Evolutionary conservation across 306 rosid genomes (phyloP).

Genomic region (Hippophae tibetana): DNA sequence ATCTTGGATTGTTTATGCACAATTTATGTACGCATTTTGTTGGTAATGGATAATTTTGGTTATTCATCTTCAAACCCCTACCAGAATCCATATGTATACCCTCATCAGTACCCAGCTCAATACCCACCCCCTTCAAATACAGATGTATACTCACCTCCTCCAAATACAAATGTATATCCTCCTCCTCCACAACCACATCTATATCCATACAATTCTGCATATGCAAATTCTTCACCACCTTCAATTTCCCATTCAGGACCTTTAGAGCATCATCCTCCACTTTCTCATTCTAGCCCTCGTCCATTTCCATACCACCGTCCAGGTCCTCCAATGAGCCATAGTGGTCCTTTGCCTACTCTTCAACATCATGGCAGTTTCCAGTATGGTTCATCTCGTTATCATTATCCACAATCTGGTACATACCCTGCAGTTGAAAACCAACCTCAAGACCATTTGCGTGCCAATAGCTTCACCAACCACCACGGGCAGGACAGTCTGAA

Average conservation of each 20-base stretch:
- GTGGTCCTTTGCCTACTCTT: slow-evolving; percentile 35
- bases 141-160: slow-evolving; percentile 13
- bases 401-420: slow-evolving; percentile 30
- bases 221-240: slow-evolving; percentile 29
- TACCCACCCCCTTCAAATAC: slow-evolving; percentile 19
- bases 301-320: slow-evolving; percentile 18
- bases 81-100: slow-evolving; percentile 32
- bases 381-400: slow-evolving; percentile 40
- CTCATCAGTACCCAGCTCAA: slow-evolving; percentile 19
- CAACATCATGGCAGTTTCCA: slow-evolving; percentile 49
- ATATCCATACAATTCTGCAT: slow-evolving; percentile 17
- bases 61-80: slow-evolving; percentile 34
- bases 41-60: slow-evolving; percentile 40
- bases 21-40: background rate
- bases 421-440: slow-evolving; percentile 28
- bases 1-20: background rate
- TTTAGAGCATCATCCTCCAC: slow-evolving; percentile 9
- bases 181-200: slow-evolving; percentile 7
- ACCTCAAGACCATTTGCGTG: slow-evolving; percentile 16
- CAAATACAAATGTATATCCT: background rate
- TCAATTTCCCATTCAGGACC: slow-evolving; percentile 26
- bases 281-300: slow-evolving; percentile 6
- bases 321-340: slow-evolving; percentile 17
- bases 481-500: slow-evolving; percentile 26
- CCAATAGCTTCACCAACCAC: slow-evolving; percentile 46